phyloP scores from a whole-genome alignment of 108 stramenopile species.

The Phaeodactylum tricornutum region DNA sequence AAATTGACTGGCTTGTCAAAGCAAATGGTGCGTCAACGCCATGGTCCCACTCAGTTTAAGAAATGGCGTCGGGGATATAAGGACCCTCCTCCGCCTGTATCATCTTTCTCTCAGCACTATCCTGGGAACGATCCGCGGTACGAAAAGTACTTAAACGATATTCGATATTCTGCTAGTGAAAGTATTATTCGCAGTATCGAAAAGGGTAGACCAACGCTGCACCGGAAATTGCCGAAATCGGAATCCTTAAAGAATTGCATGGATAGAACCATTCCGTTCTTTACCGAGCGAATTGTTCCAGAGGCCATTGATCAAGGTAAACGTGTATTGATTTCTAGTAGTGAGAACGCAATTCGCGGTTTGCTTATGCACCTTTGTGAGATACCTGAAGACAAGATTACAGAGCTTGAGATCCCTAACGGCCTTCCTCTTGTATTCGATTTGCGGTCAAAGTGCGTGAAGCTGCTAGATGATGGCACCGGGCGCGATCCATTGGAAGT shows the following conservation, averaged over 20 bases:
- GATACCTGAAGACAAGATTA: conserved; percentile 89
- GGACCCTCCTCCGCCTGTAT: conserved; percentile 67
- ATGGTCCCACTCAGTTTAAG: conserved; percentile 90
- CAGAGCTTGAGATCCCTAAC: conserved; percentile 91
- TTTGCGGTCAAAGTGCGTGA: conserved; percentile 57
- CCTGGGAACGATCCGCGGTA: conserved; percentile 86
- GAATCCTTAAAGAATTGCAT: conserved; percentile 90
- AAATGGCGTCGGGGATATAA: conserved; percentile 86
- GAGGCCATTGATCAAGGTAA: conserved; percentile 85
- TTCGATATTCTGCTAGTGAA: conserved; percentile 61
- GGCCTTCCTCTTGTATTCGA: conserved; percentile 93
- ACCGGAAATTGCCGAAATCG: conserved; percentile 77
- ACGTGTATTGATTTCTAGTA: conserved; percentile 89
- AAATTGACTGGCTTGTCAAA: conserved; percentile 75
- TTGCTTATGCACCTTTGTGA: conserved; percentile 96
- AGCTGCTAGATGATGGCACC: conserved; percentile 80
- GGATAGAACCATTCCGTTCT: conserved; percentile 85
- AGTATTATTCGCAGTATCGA: conserved; percentile 74
- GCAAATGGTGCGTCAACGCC: conserved; percentile 83
- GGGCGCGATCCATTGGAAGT: conserved; percentile 71
- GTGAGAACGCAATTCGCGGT: conserved; percentile 98
- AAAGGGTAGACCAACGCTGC: conserved; percentile 39
- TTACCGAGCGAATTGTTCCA: conserved; percentile 78
- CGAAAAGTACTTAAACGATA: conserved; percentile 71
- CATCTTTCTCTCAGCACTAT: conserved; percentile 58